Evolutionary conservation across 768 basidiomycete genomes (phyloP), one percentile per base, ranked within the genome.

Genomic region (Vishniacozyma victoriae): DNA sequence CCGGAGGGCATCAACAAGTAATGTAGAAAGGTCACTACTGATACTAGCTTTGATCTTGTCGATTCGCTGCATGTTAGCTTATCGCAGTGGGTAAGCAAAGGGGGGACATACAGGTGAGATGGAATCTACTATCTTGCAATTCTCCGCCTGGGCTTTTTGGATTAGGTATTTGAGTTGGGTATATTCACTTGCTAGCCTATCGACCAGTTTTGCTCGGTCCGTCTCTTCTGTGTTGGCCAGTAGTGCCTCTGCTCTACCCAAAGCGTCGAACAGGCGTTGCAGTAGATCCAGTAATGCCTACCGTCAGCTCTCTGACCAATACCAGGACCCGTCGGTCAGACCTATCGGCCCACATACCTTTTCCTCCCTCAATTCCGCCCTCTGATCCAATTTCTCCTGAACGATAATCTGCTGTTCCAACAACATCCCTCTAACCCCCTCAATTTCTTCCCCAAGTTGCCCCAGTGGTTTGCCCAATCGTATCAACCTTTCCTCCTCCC

Each of bases 211-310:
- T 9, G 9, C n/a, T 9, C n/a, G 9, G 23, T 41, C 49, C 22
- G 51, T 45, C 24, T 61, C 54, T 16, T 54, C 54, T 3, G 18
- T 12, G 14, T 22, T 31, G 14, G 83, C 74, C 15, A 97, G 77
- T 19, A 99, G 77, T 4, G 82, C 83, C 69, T 99, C 95, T 4
- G 96, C 79, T 42, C 95, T 82, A 12, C 82, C 79, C 15, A 93
- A 79, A 14, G 87, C 88, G 60, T 97, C 95, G 22, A 92, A 91
- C 38, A 97, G 83, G 72, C 89, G 89, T 54, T 96, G 79, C 3
- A 97, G 78, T 12, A 92, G 77, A 57, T 92, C 85, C 16, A 97
- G 78, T 39, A 92, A 74, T 0, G 86, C 82, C 89, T 91, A 59
- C n/a, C n/a, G n/a, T n/a, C n/a, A n/a, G n/a, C n/a, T n/a, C n/a